These are phyloP conservation scores for Yamadazyma sp. DNA, from an alignment of 1,139 yeast genomes.

Conservation along the genomic window DNA sequence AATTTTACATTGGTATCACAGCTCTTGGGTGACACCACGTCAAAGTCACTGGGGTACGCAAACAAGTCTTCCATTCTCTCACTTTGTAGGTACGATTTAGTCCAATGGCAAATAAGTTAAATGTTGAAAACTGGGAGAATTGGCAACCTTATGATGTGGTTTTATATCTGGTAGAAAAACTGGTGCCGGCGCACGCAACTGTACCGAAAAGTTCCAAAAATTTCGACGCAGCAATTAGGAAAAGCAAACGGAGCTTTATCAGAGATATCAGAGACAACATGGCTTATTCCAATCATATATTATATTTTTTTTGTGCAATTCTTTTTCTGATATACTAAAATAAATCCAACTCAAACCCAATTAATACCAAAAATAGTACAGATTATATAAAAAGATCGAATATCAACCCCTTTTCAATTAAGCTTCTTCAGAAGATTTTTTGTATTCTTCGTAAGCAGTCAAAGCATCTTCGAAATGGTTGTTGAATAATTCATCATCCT, in stretches of 20 bases:
- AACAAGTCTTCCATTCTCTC: slow-evolving; percentile 14
- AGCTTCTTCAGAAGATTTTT: slow-evolving; percentile 46
- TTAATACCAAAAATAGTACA: slow-evolving; percentile 25
- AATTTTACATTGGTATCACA: slow-evolving; percentile 27
- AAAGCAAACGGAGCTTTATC: no score
- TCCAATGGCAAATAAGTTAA: not conserved
- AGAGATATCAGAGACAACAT: no score
- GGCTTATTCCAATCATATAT: slow-evolving; percentile 18
- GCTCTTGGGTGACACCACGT: slow-evolving; percentile 32
- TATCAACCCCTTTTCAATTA: slow-evolving; percentile 15
- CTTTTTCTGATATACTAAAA: slow-evolving; percentile 24
- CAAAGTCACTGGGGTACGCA: slow-evolving; percentile 22
- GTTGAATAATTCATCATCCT: slow-evolving; percentile 87
- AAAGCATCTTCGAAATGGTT: slow-evolving; percentile 94
- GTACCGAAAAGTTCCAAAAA: not conserved
- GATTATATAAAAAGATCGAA: slow-evolving; percentile 25
- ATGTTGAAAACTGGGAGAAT: not conserved
- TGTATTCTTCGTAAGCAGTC: slow-evolving; percentile 87
- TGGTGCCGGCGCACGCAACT: not conserved
- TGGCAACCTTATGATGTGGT: not conserved
- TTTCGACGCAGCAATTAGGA: not conserved
- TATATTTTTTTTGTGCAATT: slow-evolving; percentile 24
- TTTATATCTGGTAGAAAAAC: not conserved
- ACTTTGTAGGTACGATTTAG: not conserved
- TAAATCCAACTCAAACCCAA: slow-evolving; percentile 33